Evolutionary conservation across 164 flowering plant species (phyloP), one percentile per base, ranked within the genome.

Genomic region (Berberis vulgaris): DNA sequence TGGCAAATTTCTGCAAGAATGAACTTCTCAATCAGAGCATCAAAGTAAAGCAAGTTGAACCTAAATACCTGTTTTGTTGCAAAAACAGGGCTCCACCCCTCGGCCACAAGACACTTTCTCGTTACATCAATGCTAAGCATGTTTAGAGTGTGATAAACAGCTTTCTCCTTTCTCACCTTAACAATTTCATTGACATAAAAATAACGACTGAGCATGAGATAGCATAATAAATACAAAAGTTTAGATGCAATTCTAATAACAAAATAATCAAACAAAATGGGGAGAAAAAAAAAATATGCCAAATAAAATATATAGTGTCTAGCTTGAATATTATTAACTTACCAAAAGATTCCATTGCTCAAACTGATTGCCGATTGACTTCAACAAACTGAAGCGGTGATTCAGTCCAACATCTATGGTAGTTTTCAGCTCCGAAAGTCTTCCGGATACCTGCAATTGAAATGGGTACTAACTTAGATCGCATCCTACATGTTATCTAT

Each of bases 81-180:
- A 79, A 87, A 91, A 55, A 81, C 78, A 40, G 97, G 98, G 77
- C 96, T 77, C 98, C 98, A 94, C 38, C 96, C 98, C 74, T 94
- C 98, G 66, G 86, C 97, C 59, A 94, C 98, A 53, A 94, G 96
- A 72, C 98, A 94, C 69, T 94, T 94, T 70, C 86, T 94, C 5
- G 98, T 87, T 53, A 94, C 98, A 74, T 94, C 98, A 71, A 94
- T 80, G 78, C 98, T 94, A 11, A 88, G 93, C 98, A 94, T 94
- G 75, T 91, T 89, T 45, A 94, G 72, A 13, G 91, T 91, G 64
- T 94, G 97, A 69, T 90, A 86, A 63, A 88, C 70, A 40, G 95
- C 77, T 71, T 87, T 94, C 73, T 94, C 97, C 77, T 79, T 91
- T 80, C 79, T 83, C 78, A 83, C 98, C 98, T 94, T 69, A 68